Conservation (phyloP, 2,329 filamentous ascomycete species). For the Trichothecium sympodiale region DNA sequence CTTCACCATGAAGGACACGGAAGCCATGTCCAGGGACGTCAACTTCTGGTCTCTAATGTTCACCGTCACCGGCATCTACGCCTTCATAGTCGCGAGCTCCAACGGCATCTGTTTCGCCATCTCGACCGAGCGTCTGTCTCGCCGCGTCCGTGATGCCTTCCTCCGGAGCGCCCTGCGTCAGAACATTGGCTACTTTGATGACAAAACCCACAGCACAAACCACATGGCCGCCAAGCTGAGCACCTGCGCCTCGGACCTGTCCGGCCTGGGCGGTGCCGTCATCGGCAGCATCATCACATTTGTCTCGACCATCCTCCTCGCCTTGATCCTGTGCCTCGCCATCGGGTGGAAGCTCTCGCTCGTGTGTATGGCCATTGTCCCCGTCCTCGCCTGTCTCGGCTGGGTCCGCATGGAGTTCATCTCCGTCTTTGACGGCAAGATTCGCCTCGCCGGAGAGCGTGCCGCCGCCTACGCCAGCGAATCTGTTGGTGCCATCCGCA, state of each 20-base stretch:
- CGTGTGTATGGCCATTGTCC: constrained; percentile 53
- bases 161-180: constrained; percentile 42
- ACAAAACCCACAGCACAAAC: constrained; percentile 32
- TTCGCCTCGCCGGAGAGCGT: no score
- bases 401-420: no score
- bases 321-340: constrained; percentile 53
- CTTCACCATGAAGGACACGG: constrained; percentile 25
- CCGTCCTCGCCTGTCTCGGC: constrained; percentile 52
- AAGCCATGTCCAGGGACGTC: constrained; percentile 49
- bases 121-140: constrained; percentile 75
- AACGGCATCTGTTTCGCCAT: constrained; percentile 74
- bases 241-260: constrained; percentile 12
- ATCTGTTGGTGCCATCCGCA: constrained; percentile 49
- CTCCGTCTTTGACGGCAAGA: no score
- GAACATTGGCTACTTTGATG: constrained; percentile 11
- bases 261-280: constrained; percentile 53
- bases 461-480: constrained; percentile 52
- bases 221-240: constrained; percentile 9
- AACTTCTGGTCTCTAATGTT: constrained; percentile 88
- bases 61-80: constrained; percentile 66
- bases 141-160: constrained; percentile 68
- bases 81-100: constrained; percentile 54
- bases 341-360: constrained; percentile 62
- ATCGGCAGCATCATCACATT: constrained; percentile 55
- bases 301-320: constrained; percentile 49